Base-by-base conservation (phyloP, 805 yeast genomes). In the Danielia oregonensis region DNA sequence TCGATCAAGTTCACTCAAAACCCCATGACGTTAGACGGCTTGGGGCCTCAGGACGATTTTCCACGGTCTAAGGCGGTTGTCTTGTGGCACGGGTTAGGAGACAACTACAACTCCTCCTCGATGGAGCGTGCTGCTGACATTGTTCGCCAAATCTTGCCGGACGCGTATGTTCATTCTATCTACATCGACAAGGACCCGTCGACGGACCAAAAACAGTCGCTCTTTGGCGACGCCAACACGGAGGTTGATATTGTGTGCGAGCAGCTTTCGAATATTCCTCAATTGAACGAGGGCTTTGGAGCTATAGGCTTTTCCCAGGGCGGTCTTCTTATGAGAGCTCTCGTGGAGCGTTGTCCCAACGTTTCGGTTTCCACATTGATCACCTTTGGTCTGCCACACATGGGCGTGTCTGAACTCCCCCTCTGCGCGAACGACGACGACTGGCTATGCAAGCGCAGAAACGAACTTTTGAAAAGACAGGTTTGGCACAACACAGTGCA, bases 11-110 rank as follows among this genome's bases (percentile, higher is more conserved):
- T 19, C 22, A n/a, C n/a, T n/a, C n/a, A n/a, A n/a, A n/a, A n/a
- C n/a, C n/a, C n/a, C n/a, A n/a, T n/a, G n/a, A n/a, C n/a, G n/a
- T n/a, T n/a, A n/a, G n/a, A n/a, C n/a, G n/a, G n/a, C n/a, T n/a
- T n/a, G 22, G 22, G 22, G 22, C 22, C 22, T 6, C 22, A 19
- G 6, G 22, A 7, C 9, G 22, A 19, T 19, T 19, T 3, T 14
- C 15, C 18, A n/a, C n/a, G n/a, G 10, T 28, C 41, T 2, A 40
- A 40, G 6, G 47, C 86, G 0, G 69, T 85, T 2, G 86, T 85
- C 2, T 51, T 86, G 26, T 85, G 94, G 94, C 95, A 85, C 49
- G 95, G 95, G 0, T 68, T 86, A 57, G 93, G 94, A 0, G 95
- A 85, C 53, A 69, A 74, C 8, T 84, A 78, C 52, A 72, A 81